Conservation (phyloP, 768 basidiomycete genomes). For the Agaricus sinodeliciosus region DNA sequence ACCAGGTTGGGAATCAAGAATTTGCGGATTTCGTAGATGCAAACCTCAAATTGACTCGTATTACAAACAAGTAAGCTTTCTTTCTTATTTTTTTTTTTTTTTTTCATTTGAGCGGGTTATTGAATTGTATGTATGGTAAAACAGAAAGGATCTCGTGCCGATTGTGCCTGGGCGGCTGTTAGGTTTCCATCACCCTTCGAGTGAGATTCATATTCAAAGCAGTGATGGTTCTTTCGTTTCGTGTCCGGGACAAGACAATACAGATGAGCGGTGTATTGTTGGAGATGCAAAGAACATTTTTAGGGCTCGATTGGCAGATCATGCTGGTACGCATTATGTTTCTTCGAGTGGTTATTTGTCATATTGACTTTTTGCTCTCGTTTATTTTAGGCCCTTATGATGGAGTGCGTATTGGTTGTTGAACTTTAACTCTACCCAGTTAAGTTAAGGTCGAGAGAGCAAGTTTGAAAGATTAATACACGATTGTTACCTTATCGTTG, state of each 20-base stretch:
- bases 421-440: neutral
- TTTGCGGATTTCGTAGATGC: constrained; percentile 44
- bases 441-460: no score
- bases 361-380: no score
- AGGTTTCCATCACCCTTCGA: constrained; percentile 43
- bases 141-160: constrained; percentile 37
- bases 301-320: constrained; percentile 40
- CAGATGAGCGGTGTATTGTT: constrained; percentile 46
- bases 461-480: no score
- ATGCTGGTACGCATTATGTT: constrained; percentile 27
- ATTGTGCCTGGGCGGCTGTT: constrained; percentile 46
- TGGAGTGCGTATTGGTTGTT: neutral
- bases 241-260: constrained; percentile 48
- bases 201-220: constrained; percentile 48
- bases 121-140: no score
- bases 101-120: no score
- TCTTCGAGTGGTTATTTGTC: no score
- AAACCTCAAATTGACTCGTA: constrained; percentile 31
- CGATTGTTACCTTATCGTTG: no score
- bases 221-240: constrained; percentile 26
- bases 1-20: constrained; percentile 37
- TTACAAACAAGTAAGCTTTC: constrained; percentile 26
- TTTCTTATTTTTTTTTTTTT: neutral
- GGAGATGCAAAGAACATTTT: constrained; percentile 46
- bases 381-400: constrained; percentile 7